These are phyloP conservation scores for Rubus idaeus DNA, from an alignment of 306 rosid genomes.

Conservation along the genomic window DNA sequence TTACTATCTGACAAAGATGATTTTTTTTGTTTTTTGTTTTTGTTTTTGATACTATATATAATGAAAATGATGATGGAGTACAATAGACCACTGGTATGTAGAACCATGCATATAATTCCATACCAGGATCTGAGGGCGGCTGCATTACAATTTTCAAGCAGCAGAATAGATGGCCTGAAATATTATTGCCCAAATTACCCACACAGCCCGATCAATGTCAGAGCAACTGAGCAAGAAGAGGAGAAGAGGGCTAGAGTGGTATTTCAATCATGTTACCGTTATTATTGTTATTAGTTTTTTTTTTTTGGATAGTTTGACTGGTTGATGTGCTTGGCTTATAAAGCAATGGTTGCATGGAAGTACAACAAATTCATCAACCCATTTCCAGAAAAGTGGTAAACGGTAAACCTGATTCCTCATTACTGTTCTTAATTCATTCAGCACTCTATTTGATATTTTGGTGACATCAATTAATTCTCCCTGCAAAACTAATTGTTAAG, in stretches of 20 bases:
- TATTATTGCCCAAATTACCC: background rate
- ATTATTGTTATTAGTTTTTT: background rate
- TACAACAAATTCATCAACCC: background rate
- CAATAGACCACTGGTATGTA: background rate
- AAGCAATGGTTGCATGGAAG: background rate
- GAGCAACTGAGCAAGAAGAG: background rate
- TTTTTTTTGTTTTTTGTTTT: too few relatives aligned
- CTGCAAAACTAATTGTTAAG: background rate
- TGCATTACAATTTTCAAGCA: background rate
- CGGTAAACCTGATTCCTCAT: background rate
- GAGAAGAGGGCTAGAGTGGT: background rate
- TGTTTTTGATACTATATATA: background rate
- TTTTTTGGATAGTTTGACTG: background rate
- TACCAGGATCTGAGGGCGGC: background rate
- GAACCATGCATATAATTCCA: background rate
- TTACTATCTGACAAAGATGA: background rate
- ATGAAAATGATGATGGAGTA: background rate
- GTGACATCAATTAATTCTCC: background rate
- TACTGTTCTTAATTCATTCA: background rate
- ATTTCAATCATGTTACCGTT: background rate
- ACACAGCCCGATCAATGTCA: background rate
- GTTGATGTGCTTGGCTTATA: background rate
- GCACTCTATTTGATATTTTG: background rate
- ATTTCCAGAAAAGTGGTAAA: background rate
- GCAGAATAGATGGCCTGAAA: background rate